These are phyloP conservation scores for Rutstroemia sp. DNA, from an alignment of 2,329 filamentous ascomycete genomes.

Conservation along the genomic window DNA sequence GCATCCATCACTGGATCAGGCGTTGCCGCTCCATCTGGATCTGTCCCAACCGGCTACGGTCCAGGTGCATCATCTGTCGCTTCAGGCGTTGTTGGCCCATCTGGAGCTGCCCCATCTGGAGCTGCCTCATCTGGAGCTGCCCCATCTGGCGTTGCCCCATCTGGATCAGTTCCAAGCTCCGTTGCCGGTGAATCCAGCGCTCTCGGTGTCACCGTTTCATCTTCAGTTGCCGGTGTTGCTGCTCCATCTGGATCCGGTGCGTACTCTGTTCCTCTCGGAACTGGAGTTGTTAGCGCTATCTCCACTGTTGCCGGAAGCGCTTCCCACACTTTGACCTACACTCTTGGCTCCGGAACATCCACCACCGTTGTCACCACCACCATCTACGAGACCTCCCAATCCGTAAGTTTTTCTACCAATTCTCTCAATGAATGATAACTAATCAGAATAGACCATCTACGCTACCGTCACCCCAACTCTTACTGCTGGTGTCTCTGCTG, in stretches of 20 bases:
- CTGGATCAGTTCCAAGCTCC: background rate
- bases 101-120: background rate
- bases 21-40: background rate
- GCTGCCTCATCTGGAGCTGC: background rate
- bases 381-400: conserved; percentile 33
- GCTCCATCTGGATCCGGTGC: background rate
- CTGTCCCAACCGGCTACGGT: background rate
- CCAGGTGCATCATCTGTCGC: background rate
- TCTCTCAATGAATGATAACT: too few species aligned
- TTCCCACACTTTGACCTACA: conserved; percentile 32
- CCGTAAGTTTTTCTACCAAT: background rate
- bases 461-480: conserved; percentile 14
- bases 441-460: conserved; percentile 14
- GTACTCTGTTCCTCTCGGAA: conserved; percentile 10
- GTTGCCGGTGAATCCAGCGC: background rate
- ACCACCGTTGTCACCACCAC: conserved; percentile 40
- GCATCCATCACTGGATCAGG: background rate
- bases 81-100: background rate
- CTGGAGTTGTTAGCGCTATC: conserved; percentile 6
- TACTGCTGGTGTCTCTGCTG: background rate
- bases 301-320: background rate
- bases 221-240: background rate
- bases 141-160: background rate
- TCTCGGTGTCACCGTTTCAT: background rate
- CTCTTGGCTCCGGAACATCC: conserved; percentile 33